Evolutionary conservation across 108 stramenopile species (phyloP).

Genomic region (Cyclotella cryptica): DNA sequence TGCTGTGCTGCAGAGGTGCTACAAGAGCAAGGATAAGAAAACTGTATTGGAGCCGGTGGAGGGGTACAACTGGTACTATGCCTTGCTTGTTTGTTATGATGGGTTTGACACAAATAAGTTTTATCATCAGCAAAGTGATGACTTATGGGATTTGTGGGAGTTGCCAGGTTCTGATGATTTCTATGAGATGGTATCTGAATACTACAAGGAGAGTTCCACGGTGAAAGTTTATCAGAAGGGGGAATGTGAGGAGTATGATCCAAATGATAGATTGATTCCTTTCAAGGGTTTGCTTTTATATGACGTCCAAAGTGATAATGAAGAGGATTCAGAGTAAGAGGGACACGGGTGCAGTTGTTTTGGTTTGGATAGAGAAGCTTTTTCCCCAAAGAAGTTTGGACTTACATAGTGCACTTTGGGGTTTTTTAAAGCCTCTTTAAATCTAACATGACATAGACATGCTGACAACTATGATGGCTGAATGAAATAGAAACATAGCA

Average conservation of each 20-base stretch:
- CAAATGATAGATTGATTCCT: neutral
- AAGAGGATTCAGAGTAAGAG: too few species aligned
- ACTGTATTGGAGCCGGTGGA: neutral
- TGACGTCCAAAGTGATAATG: neutral
- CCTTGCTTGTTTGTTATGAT: neutral
- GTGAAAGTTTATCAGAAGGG: neutral
- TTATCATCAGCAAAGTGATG: neutral
- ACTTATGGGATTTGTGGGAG: neutral
- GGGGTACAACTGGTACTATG: neutral
- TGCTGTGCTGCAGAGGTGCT: neutral
- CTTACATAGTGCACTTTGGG: too few species aligned
- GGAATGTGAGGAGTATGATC: neutral
- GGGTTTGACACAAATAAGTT: neutral
- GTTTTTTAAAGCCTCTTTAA: too few species aligned
- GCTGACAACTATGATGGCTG: too few species aligned
- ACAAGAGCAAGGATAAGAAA: neutral
- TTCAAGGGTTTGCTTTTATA: neutral
- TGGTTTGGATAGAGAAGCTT: too few species aligned
- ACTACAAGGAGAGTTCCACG: neutral
- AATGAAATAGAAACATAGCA: too few species aligned
- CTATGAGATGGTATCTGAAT: neutral
- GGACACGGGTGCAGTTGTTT: too few species aligned
- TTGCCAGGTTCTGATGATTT: neutral
- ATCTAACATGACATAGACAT: too few species aligned
- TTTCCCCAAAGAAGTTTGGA: too few species aligned